phyloP scores from a whole-genome alignment of 2,329 filamentous ascomycete species.

The Trichophyton schoenleinii region DNA sequence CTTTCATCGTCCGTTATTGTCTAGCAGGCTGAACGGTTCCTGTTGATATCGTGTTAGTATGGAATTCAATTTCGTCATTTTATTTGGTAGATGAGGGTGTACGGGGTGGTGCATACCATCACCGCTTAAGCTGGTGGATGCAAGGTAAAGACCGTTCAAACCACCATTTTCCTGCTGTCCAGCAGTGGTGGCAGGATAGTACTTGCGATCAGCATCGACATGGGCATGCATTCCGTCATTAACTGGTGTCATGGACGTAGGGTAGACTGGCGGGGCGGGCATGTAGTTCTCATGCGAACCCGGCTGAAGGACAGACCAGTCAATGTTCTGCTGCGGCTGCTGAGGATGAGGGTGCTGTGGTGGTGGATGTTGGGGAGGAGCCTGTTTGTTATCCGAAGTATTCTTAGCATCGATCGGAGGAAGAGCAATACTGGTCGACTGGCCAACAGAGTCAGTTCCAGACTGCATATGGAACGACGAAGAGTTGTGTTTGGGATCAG shows the following conservation, averaged over 20 bases:
- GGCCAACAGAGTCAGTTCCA: slow-evolving; percentile 29
- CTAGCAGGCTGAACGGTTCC: slow-evolving; percentile 44
- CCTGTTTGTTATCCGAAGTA: slow-evolving; percentile 26
- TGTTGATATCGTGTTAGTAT: slow-evolving; percentile 15
- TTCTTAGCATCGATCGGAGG: slow-evolving; percentile 29
- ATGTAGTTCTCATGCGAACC: slow-evolving; percentile 55
- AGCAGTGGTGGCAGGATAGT: slow-evolving; percentile 36
- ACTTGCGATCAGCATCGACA: slow-evolving; percentile 43
- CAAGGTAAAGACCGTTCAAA: slow-evolving; percentile 37
- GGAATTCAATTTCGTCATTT: slow-evolving; percentile 30
- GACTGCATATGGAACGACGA: slow-evolving; percentile 27
- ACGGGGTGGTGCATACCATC: slow-evolving; percentile 34
- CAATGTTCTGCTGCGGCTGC: slow-evolving; percentile 31
- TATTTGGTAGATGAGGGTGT: slow-evolving; percentile 23
- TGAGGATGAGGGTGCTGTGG: slow-evolving; percentile 45
- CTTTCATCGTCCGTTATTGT: slow-evolving; percentile 29
- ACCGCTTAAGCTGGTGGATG: slow-evolving; percentile 35
- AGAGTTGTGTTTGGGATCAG: slow-evolving; percentile 32
- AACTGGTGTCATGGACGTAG: slow-evolving; percentile 54
- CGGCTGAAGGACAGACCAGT: slow-evolving; percentile 70
- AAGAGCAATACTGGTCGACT: slow-evolving; percentile 34
- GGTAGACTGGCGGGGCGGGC: slow-evolving; percentile 45
- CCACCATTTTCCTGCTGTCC: slow-evolving; percentile 31
- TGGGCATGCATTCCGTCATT: slow-evolving; percentile 59
- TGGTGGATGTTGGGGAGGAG: slow-evolving; percentile 26